These are phyloP conservation scores for Lyophyllum semitale DNA, from an alignment of 768 basidiomycete species.

Conservation along the genomic window DNA sequence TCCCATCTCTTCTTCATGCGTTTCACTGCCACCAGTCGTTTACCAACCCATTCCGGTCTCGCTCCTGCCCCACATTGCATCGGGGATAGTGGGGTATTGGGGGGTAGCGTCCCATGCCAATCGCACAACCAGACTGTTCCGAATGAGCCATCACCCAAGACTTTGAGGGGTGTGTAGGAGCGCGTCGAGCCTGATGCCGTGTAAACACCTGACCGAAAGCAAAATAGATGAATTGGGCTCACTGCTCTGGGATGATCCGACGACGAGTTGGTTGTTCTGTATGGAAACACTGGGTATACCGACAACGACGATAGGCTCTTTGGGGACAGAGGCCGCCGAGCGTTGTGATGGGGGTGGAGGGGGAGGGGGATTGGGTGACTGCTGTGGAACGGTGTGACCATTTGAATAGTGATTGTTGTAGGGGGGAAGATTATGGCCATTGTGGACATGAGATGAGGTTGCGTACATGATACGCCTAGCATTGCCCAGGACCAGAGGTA, in stretches of 20 bases:
- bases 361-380: slow-evolving; percentile 31
- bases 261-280: slow-evolving; percentile 65
- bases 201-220: slow-evolving; percentile 14
- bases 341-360: slow-evolving; percentile 28
- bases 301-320: slow-evolving; percentile 66
- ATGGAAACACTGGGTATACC: slow-evolving; percentile 80
- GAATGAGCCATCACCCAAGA: slow-evolving; percentile 97
- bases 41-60: slow-evolving; percentile 91
- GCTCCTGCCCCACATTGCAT: slow-evolving; percentile 96
- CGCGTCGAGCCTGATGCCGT: slow-evolving; percentile 69
- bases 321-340: slow-evolving; percentile 34
- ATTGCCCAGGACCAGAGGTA: slow-evolving; percentile 45
- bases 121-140: slow-evolving; percentile 99
- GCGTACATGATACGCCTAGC: slow-evolving; percentile 63
- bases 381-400: slow-evolving; percentile 27
- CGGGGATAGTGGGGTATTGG: slow-evolving; percentile 86
- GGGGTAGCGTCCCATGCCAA: slow-evolving; percentile 95
- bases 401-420: slow-evolving; percentile 34
- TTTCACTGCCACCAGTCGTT: slow-evolving; percentile 95
- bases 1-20: slow-evolving; percentile 98
- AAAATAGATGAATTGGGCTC: slow-evolving; percentile 30
- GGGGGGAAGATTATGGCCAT: slow-evolving; percentile 39
- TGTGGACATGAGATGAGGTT: slow-evolving; percentile 47
- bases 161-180: slow-evolving; percentile 93
- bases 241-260: slow-evolving; percentile 76